Conservation (phyloP, 805 yeast species). For the Sporopachydermia lactativora region DNA sequence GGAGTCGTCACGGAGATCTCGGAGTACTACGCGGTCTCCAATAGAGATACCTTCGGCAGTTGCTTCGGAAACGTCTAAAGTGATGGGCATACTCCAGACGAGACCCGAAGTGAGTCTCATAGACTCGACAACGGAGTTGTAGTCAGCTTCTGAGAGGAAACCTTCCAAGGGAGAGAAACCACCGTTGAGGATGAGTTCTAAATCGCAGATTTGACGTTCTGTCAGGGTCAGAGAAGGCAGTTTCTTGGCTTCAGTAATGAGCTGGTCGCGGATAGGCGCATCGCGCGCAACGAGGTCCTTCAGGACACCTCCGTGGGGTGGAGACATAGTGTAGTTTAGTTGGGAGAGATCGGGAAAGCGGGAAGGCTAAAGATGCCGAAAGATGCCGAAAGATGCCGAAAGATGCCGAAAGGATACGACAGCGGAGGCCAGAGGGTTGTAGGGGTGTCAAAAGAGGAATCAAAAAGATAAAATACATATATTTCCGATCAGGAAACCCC, state of each 20-base stretch:
- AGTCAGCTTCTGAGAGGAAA: slow-evolving; percentile 54
- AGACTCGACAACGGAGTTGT: slow-evolving; percentile 47
- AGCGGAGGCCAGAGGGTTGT: too few relatives aligned
- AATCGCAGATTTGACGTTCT: slow-evolving; percentile 84
- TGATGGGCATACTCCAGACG: slow-evolving; percentile 89
- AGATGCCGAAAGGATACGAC: too few relatives aligned
- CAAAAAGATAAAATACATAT: too few relatives aligned
- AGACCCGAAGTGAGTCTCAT: slow-evolving; percentile 64
- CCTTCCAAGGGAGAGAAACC: slow-evolving; percentile 85
- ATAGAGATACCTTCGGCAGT: slow-evolving; percentile 30
- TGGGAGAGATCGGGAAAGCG: too few relatives aligned
- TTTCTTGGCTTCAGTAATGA: slow-evolving; percentile 42
- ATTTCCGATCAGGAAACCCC: too few relatives aligned
- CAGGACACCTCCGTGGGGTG: slow-evolving; percentile 87
- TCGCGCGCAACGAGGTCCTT: slow-evolving; percentile 83
- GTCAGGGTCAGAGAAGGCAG: slow-evolving; percentile 39
- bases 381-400: too few relatives aligned
- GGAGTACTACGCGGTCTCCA: slow-evolving; percentile 56
- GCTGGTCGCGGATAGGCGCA: slow-evolving; percentile 36
- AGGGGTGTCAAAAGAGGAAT: too few relatives aligned
- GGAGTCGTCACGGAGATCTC: slow-evolving; percentile 69
- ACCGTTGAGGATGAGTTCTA: slow-evolving; percentile 84
- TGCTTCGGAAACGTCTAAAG: slow-evolving; percentile 54
- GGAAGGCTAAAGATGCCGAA: too few relatives aligned
- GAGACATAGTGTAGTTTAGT: slow-evolving; percentile 51